Conservation (phyloP, 108 stramenopile species). For the Skeletonema menzelii region DNA sequence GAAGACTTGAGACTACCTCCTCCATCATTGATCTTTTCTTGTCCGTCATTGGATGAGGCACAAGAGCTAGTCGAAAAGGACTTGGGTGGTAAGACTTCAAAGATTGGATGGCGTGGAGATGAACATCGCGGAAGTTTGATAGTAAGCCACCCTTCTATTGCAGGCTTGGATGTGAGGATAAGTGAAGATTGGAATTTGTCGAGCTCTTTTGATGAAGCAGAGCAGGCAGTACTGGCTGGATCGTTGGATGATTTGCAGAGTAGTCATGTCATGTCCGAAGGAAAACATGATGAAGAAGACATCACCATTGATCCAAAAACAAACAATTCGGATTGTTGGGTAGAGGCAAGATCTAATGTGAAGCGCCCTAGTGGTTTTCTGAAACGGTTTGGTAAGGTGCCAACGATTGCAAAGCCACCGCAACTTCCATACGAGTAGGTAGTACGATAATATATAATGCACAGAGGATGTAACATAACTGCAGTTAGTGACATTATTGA, state of each 20-base stretch:
- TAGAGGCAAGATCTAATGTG: slow-evolving; percentile 79
- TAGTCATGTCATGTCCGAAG: slow-evolving; percentile 56
- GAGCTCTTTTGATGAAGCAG: slow-evolving; percentile 79
- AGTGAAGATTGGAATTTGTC: slow-evolving; percentile 50
- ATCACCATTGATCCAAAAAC: slow-evolving; percentile 27
- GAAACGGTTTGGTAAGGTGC: slow-evolving; percentile 20
- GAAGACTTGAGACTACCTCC: slow-evolving; percentile 64
- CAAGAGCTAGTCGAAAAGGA: slow-evolving; percentile 11
- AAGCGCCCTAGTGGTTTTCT: slow-evolving; percentile 68
- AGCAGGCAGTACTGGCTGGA: slow-evolving; percentile 75
- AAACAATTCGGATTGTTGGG: slow-evolving; percentile 76
- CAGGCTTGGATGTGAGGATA: slow-evolving; percentile 71
- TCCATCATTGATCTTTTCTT: slow-evolving; percentile 76
- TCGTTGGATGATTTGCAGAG: slow-evolving; percentile 78
- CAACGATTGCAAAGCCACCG: slow-evolving; percentile 59
- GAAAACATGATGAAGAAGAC: slow-evolving; percentile 17
- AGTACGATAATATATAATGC: neutral
- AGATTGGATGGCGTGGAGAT: slow-evolving; percentile 62
- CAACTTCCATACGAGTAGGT: slow-evolving; percentile 67
- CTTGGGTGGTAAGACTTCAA: slow-evolving; percentile 35
- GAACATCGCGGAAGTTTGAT: slow-evolving; percentile 61
- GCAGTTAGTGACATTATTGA: neutral
- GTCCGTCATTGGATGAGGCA: slow-evolving; percentile 16
- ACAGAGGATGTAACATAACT: neutral
- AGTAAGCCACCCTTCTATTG: slow-evolving; percentile 54